Evolutionary conservation across 1,284 basidiomycete genomes (phyloP).

Genomic region (Cryptococcus sp.): DNA sequence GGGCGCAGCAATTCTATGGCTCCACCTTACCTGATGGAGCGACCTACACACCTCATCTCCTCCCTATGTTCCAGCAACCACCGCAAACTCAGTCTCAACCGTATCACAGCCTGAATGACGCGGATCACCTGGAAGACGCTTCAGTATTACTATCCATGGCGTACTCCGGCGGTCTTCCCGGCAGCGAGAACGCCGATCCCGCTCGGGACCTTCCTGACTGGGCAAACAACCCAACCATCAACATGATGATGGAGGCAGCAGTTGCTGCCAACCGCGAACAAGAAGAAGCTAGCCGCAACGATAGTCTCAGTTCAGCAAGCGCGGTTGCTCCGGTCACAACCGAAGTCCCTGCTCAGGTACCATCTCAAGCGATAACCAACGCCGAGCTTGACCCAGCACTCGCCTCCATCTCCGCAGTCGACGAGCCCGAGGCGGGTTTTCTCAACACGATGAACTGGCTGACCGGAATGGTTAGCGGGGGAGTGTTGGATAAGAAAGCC

Average conservation of each 20-base stretch:
- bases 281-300: conserved; percentile 8
- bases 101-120: conserved; percentile 41
- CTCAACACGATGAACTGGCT: conserved; percentile 49
- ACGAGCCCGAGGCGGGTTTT: conserved; percentile 31
- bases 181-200: conserved; percentile 11
- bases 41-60: conserved; percentile 41
- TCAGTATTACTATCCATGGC: conserved; percentile 53
- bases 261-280: conserved; percentile 15
- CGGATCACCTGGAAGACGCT: conserved; percentile 52
- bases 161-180: conserved; percentile 44
- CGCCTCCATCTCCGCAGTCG: not conserved
- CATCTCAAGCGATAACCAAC: not conserved
- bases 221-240: conserved; percentile 33
- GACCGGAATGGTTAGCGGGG: conserved; percentile 22
- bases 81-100: conserved; percentile 5
- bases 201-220: conserved; percentile 30
- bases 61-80: conserved; percentile 44
- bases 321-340: not conserved
- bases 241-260: conserved; percentile 34
- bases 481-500: conserved; percentile 17
- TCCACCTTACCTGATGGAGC: conserved; percentile 25
- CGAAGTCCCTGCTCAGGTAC: not conserved
- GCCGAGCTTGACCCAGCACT: conserved; percentile 13
- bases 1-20: conserved; percentile 31
- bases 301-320: conserved; percentile 5